These are phyloP conservation scores for Leccinum longicurvipes DNA, from an alignment of 768 basidiomycete species.

Conservation along the genomic window DNA sequence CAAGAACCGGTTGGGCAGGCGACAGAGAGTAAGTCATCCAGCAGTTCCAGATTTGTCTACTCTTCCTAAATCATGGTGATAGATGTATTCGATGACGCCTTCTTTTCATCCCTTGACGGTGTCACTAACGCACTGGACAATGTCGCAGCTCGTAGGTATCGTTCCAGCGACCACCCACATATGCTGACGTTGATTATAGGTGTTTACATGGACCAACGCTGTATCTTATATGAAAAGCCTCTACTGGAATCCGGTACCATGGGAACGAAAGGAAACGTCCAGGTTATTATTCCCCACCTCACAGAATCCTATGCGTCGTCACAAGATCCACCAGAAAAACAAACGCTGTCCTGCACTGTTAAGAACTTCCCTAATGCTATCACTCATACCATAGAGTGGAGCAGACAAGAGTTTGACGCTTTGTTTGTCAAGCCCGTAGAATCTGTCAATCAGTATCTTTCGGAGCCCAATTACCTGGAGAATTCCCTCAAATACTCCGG, in stretches of 20 bases:
- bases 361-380: constrained; percentile 99
- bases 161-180: not conserved
- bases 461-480: constrained; percentile 94
- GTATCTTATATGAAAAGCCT: constrained; percentile 94
- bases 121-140: constrained; percentile 99
- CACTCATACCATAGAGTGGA: constrained; percentile 99
- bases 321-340: constrained; percentile 98
- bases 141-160: constrained; percentile 80
- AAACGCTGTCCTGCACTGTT: constrained; percentile 94
- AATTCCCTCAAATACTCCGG: constrained; percentile 87
- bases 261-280: constrained; percentile 96
- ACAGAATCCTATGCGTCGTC: constrained; percentile 98
- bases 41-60: not conserved
- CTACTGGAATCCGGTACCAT: constrained; percentile 96
- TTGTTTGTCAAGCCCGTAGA: constrained; percentile 93
- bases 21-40: constrained; percentile 73
- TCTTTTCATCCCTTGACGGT: constrained; percentile 85
- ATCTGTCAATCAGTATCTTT: constrained; percentile 93
- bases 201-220: constrained; percentile 97
- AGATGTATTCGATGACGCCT: constrained; percentile 87
- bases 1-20: constrained; percentile 92
- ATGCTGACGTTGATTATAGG: constrained; percentile 43
- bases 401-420: constrained; percentile 86
- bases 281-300: constrained; percentile 89
- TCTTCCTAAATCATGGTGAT: constrained; percentile 10